Percentiles rank a stretch among this genome's conserved stretches.
These are phyloP conservation scores for Suhomyces kunorum DNA, from an alignment of 1,139 yeast genomes.

Conservation along the genomic window DNA sequence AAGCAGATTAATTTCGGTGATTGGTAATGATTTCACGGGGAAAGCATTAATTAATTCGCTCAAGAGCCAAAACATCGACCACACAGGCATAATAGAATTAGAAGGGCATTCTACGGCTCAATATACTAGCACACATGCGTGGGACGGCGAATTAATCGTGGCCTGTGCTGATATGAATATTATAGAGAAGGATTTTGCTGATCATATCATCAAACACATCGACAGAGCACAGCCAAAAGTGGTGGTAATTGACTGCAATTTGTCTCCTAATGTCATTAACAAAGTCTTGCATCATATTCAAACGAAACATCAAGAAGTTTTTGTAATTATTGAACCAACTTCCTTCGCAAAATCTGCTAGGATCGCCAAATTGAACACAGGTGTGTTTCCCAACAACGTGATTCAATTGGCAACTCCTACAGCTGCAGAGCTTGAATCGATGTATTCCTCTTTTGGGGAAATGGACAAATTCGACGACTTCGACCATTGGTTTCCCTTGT, in stretches of 20 bases:
- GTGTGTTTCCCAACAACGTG: conserved; percentile 34
- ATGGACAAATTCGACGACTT: conserved; percentile 57
- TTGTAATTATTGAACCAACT: conserved; percentile 73
- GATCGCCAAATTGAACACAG: conserved; percentile 27
- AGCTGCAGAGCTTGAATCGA: conserved; percentile 54
- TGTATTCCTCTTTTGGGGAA: conserved; percentile 51
- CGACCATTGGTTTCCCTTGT: conserved; percentile 71
- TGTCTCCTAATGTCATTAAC: conserved; percentile 46
- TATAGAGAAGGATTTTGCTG: conserved; percentile 48
- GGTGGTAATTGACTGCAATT: conserved; percentile 70
- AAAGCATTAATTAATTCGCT: conserved; percentile 36
- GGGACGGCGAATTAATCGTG: conserved; percentile 61
- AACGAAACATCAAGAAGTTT: conserved; percentile 19
- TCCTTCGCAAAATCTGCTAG: conserved; percentile 59
- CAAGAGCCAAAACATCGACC: conserved; percentile 31
- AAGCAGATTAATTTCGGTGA: conserved; percentile 54
- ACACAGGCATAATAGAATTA: conserved; percentile 40
- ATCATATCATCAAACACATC: conserved; percentile 42
- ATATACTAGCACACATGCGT: conserved; percentile 68
- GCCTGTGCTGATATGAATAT: conserved; percentile 88
- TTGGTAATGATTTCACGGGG: conserved; percentile 62
- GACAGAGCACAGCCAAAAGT: conserved; percentile 36
- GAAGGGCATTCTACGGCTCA: conserved; percentile 54
- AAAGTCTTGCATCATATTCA: conserved; percentile 33
- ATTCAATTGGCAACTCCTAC: conserved; percentile 68